These are phyloP conservation scores for Volutella citrinella DNA, from an alignment of 2,329 filamentous ascomycete genomes.

Conservation along the genomic window DNA sequence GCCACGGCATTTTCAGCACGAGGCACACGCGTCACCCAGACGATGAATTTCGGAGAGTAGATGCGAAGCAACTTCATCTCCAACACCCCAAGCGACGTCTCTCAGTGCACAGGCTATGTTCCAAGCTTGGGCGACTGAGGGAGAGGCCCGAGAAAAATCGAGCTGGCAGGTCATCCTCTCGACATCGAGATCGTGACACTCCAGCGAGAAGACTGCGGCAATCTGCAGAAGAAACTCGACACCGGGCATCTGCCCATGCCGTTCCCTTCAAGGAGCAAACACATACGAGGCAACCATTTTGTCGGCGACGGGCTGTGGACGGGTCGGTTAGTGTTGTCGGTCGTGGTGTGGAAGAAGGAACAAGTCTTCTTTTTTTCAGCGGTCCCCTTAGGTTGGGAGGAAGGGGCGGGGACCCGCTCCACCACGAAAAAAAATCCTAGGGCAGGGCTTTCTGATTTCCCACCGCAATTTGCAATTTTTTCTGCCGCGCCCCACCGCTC, in stretches of 20 bases:
- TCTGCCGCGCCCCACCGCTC: conserved; percentile 39
- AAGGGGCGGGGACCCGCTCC: too few relatives aligned
- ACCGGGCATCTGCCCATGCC: conserved; percentile 42
- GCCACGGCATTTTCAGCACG: conserved; percentile 27
- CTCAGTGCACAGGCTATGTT: conserved; percentile 50
- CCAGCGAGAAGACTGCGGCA: conserved; percentile 86
- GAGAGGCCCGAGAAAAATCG: conserved; percentile 68
- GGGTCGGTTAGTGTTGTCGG: conserved; percentile 38
- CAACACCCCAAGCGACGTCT: conserved; percentile 71
- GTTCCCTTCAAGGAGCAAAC: conserved; percentile 37
- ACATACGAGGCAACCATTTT: conserved; percentile 55
- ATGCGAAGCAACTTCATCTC: conserved; percentile 60
- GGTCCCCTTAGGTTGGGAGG: conserved; percentile 13
- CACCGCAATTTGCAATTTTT: conserved; percentile 18
- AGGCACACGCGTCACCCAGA: conserved; percentile 38
- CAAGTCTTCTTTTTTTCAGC: conserved; percentile 14
- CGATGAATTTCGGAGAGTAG: conserved; percentile 79
- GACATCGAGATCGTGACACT: conserved; percentile 32
- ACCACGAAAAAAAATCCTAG: too few relatives aligned
- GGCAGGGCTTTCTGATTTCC: conserved; percentile 30
- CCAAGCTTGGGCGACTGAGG: conserved; percentile 50
- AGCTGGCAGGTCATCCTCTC: conserved; percentile 59
- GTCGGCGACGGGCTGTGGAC: conserved; percentile 35
- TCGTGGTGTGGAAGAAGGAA: conserved; percentile 14
- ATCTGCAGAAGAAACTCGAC: conserved; percentile 57